Conservation (phyloP, 192 early-diverging fungal species). For the Gryganskiella cystojenkinii region DNA sequence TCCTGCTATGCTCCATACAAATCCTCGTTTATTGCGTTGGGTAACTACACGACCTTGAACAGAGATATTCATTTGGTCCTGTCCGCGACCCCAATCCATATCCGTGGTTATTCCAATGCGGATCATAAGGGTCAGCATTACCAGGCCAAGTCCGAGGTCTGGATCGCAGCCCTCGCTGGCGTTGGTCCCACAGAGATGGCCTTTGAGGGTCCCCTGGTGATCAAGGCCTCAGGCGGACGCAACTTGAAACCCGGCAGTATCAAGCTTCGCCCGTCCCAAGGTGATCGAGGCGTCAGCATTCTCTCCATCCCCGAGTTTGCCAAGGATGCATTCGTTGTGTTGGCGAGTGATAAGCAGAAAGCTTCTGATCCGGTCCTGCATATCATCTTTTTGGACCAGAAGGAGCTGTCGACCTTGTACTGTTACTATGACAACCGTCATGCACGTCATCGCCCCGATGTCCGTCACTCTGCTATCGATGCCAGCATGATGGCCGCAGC, state of each 20-base stretch:
- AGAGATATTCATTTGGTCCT: slow-evolving; percentile 63
- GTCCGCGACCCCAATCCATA: slow-evolving; percentile 68
- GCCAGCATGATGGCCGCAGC: slow-evolving; percentile 11
- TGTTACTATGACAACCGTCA: slow-evolving; percentile 46
- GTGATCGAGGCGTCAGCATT: slow-evolving; percentile 9
- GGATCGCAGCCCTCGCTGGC: slow-evolving; percentile 68
- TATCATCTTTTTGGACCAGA: slow-evolving; percentile 32
- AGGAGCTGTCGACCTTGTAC: slow-evolving; percentile 22
- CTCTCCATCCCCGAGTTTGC: slow-evolving; percentile 31
- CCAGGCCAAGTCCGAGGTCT: slow-evolving; percentile 61
- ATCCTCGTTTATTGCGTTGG: slow-evolving; percentile 69
- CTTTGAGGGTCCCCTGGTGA: slow-evolving; percentile 60
- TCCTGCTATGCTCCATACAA: slow-evolving; percentile 65
- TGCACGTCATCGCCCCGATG: no score
- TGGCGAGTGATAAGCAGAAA: slow-evolving; percentile 20
- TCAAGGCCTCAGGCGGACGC: slow-evolving; percentile 52
- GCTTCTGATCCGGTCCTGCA: slow-evolving; percentile 47
- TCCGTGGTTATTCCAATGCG: slow-evolving; percentile 29
- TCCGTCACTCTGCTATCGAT: not conserved
- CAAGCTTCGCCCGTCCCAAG: slow-evolving; percentile 6
- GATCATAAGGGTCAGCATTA: not conserved
- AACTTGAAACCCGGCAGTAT: slow-evolving; percentile 14
- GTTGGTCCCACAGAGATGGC: slow-evolving; percentile 65
- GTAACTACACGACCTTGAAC: slow-evolving; percentile 63
- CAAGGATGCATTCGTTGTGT: slow-evolving; percentile 19